Evolutionary conservation across 164 flowering plant genomes (phyloP), one percentile per base, ranked within the genome.

Genomic region (Aristolochia contorta): DNA sequence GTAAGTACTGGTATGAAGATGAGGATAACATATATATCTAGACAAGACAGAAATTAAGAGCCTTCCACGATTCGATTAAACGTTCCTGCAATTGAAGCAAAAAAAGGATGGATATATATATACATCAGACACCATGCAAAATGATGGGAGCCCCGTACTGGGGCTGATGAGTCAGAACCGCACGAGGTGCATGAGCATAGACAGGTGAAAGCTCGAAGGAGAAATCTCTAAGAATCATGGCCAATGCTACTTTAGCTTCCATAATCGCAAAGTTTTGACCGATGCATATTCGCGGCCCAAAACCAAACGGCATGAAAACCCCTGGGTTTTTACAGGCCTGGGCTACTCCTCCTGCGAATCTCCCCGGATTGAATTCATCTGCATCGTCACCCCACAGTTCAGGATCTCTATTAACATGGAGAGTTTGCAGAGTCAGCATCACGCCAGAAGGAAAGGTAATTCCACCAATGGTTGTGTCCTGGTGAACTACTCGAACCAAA

Each of bases 311-410:
- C 16, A 62, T 12, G 65, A 51, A 62, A 0, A 58, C 20, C 12
- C 41, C 48, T 14, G 4, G 65, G 24, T 62, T 48, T 16, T 62
- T 62, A n/a, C 57, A 16, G 9, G 65, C 65, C 48, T 30, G 19
- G 32, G 65, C 53, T 53, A 62, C 48, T 22, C 65, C 65, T 32
- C 33, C 65, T 33, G 65, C 33, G 30, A 62, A 62, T 16, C 65
- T 51, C 13, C 33, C 57, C 12, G 58, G 57, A 6, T 62, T 51
- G 65, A 62, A 62, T 43, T 62, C 65, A 12, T 52, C 58, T 33
- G 65, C 65, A 20, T 62, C 65, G 8, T 37, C 32, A 16, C 65
- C 65, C 65, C 65, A 62, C 6, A 62, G 32, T 21, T 62, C 65
- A 19, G 55, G 47, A 43, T 53, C 57, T 41, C 54, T 57, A 25